Conservation (phyloP, 805 yeast genomes). For the Naumovozyma dairenensis region DNA sequence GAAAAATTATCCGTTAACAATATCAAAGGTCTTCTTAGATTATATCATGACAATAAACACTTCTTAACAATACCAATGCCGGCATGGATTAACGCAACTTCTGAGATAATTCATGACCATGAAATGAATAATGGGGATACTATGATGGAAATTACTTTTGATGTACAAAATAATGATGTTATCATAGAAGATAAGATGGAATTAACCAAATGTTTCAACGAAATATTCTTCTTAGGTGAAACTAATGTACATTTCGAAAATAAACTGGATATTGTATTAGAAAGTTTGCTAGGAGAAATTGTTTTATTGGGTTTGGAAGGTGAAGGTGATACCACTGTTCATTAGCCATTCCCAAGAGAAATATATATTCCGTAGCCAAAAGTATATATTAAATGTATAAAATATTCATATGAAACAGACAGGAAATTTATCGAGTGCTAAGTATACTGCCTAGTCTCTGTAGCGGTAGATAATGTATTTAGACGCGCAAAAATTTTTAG, state of each 20-base stretch:
- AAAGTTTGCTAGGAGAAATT: constrained; percentile 21
- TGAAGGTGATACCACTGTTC: constrained; percentile 20
- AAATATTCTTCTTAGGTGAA: constrained; percentile 34
- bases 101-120: constrained; percentile 25
- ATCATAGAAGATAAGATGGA: constrained; percentile 33
- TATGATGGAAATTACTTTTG: constrained; percentile 31
- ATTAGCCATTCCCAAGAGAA: too few species aligned
- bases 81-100: constrained; percentile 38
- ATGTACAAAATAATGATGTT: constrained; percentile 35
- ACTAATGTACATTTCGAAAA: constrained; percentile 21
- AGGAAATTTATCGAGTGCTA: too few species aligned
- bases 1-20: constrained; percentile 26
- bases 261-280: constrained; percentile 17
- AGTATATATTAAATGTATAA: too few species aligned
- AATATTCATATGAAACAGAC: too few species aligned
- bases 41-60: constrained; percentile 31
- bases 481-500: too few species aligned
- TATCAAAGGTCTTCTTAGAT: constrained; percentile 34
- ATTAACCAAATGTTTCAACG: constrained; percentile 36
- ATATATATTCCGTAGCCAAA: too few species aligned
- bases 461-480: too few species aligned
- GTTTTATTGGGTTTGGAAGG: constrained; percentile 21
- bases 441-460: too few species aligned
- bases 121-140: constrained; percentile 13
- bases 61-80: constrained; percentile 37